A percentile compares a stretch with the other conserved stretches of the same genome.
These are phyloP conservation scores for Pseudotsuga menziesii DNA, from an alignment of 75 land plant species.

Conservation along the genomic window DNA sequence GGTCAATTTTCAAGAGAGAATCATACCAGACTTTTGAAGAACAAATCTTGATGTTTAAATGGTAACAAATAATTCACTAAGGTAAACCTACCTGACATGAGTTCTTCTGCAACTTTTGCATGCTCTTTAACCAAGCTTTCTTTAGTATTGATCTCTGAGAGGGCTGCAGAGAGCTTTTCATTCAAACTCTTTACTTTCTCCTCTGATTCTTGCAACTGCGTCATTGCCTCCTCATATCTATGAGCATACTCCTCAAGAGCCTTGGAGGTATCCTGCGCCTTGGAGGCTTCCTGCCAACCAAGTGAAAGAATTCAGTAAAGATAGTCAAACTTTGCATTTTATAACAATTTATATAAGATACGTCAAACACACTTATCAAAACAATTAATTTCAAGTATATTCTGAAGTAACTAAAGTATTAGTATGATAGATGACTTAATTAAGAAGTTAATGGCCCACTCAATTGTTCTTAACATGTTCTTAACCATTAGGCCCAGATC, in stretches of 20 bases:
- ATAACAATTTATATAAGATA: not conserved
- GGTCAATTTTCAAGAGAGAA: not conserved
- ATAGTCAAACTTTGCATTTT: not conserved
- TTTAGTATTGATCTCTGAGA: constrained; percentile 39
- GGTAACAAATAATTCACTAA: not conserved
- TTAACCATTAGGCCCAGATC: too few relatives aligned
- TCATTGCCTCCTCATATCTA: constrained; percentile 17
- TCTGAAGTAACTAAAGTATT: not conserved
- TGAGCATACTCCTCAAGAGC: constrained; percentile 20
- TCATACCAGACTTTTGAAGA: not conserved
- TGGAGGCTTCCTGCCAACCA: constrained; percentile 15
- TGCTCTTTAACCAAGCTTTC: constrained; percentile 62
- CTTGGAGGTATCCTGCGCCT: not conserved
- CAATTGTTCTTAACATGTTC: too few relatives aligned
- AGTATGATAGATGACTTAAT: not conserved
- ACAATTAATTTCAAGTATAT: not conserved
- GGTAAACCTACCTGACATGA: constrained; percentile 43
- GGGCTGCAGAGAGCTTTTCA: constrained; percentile 42
- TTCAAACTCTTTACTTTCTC: constrained; percentile 36
- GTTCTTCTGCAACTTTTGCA: constrained; percentile 70
- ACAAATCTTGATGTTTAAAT: not conserved
- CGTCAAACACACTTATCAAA: not conserved
- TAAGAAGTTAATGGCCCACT: not conserved
- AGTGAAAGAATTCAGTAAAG: not conserved
- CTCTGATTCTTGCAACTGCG: constrained; percentile 25